Base-by-base conservation (phyloP, 441 rosid species). In the Pelargonium exstipulatum region DNA sequence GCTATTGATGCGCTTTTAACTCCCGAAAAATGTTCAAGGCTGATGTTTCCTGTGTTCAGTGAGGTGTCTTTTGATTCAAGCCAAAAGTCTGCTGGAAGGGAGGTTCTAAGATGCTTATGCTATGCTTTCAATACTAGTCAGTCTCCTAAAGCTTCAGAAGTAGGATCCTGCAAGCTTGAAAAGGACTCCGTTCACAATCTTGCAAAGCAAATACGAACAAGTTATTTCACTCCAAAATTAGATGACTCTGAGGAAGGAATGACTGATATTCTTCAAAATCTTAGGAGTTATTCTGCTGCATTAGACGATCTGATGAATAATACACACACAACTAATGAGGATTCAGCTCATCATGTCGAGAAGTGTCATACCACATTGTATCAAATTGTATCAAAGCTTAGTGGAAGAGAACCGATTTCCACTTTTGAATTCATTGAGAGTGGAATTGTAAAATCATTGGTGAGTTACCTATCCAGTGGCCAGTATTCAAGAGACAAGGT, bases 351-450 rank as follows among this genome's bases (percentile, higher is more conserved):
- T 64, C 79, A 84, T 67, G 88, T 82, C 62, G 93, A 87, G 68
- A 84, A 81, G 62, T 86, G 84, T 69, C 69, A 80, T 68, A 67
- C 62, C 63, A 61, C 86, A 61, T 84, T 92, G 80, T 77, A 76
- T 77, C 86, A 87, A 64, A 78, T 89, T 35, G 75, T 86, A 79
- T 86, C 65, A 71, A 87, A 81, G 76, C 89, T 95, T 77, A 79
- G 79, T 74, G 96, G 98, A 73, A 80, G 76, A 75, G 99, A 92
- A 76, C 85, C 88, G 64, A 87, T 95, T 75, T 95, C 99, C 74
- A 90, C 90, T 62, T 95, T 95, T 83, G 99, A 92, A 80, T 87
- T 95, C 69, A 83, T 89, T 64, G 96, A 88, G 83, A 92, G 99
- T 80, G 98, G 99, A 76, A 79, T 90, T 68, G 87, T 89, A 64